Conservation (phyloP, 2,329 filamentous ascomycete genomes). For the Aspergillus chevalieri region DNA sequence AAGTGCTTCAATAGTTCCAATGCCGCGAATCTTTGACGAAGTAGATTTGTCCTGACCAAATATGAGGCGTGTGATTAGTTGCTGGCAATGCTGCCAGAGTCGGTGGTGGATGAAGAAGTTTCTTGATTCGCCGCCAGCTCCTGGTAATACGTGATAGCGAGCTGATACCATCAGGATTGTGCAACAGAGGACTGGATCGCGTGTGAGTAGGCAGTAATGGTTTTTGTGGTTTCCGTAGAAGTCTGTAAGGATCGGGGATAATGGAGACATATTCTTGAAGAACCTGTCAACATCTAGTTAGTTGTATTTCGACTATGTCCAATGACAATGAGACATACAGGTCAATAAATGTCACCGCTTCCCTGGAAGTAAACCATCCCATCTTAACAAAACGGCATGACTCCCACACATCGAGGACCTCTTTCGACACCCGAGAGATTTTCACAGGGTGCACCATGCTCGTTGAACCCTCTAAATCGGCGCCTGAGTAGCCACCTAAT, state of each 20-base stretch:
- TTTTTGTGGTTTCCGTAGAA: constrained; percentile 46
- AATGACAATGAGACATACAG: constrained; percentile 26
- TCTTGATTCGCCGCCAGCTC: constrained; percentile 41
- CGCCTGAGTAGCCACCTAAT: constrained; percentile 12
- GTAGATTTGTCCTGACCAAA: constrained; percentile 50
- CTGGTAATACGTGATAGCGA: constrained; percentile 43
- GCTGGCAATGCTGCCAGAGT: constrained; percentile 51
- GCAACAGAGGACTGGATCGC: constrained; percentile 49
- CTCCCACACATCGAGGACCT: constrained; percentile 43
- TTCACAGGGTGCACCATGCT: constrained; percentile 21
- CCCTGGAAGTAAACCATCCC: constrained; percentile 51
- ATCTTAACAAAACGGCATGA: constrained; percentile 49
- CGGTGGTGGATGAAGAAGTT: constrained; percentile 50
- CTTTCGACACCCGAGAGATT: constrained; percentile 23
- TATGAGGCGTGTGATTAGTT: constrained; percentile 48
- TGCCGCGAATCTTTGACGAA: constrained; percentile 44
- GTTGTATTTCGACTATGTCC: not conserved
- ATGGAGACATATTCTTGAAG: constrained; percentile 46
- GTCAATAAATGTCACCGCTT: constrained; percentile 50
- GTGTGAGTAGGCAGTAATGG: constrained; percentile 44
- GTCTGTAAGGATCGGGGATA: constrained; percentile 47
- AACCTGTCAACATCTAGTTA: constrained; percentile 26
- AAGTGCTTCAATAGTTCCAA: constrained; percentile 50
- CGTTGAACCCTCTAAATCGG: constrained; percentile 13
- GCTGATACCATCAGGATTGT: constrained; percentile 53